Base-by-base conservation (phyloP, 768 basidiomycete species). In the Pleurotus sapidus region DNA sequence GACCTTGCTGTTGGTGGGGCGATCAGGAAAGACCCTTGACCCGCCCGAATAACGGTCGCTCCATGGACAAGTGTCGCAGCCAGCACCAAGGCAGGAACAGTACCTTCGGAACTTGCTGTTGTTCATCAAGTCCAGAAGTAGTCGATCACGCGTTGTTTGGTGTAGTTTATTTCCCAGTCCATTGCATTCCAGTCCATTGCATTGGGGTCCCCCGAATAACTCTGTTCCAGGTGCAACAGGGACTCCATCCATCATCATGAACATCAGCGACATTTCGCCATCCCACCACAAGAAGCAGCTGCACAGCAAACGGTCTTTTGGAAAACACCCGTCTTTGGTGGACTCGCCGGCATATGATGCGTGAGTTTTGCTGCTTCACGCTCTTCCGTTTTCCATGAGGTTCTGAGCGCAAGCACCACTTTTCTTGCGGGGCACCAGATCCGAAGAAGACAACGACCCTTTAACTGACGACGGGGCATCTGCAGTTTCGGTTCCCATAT, bases 401-500 rank as follows among this genome's bases (percentile, higher is more conserved):
- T 50, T 50, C 20, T n/a, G 30, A 34, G 45, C 14, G 24, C 24
- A 46, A 18, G 17, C 24, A 46, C 12, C 49, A 50, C 18, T 42
- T 9, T 27, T 18, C 20, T 14, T 59, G 15, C 14, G 15, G n/a
- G 23, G n/a, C 15, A 17, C 57, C 67, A 89, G 88, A 69, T 91
- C 89, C 3, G 89, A 92, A 66, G 91, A 92, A 73, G 91, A 93
- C 81, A 93, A 93, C 67, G 91, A 92, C 69, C 89, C 90, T 4
- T 74, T 90, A 61, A 91, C 89, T 5, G 91, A 92, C 76, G 90
- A 91, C 65, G 83, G 74, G 48, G 79, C 74, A 20, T 83, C 85
- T 27, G 69, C 80, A 49, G 68, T 84, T 45, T 79, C 82, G 5
- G 64, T 79, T 48, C 78, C 83, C 60, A 69, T 68, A 60, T 62